A percentile compares a stretch with the other conserved stretches of the same genome.
Evolutionary conservation across 2,329 filamentous ascomycete species (phyloP).

Genomic region (Ceratocystis papillata): DNA sequence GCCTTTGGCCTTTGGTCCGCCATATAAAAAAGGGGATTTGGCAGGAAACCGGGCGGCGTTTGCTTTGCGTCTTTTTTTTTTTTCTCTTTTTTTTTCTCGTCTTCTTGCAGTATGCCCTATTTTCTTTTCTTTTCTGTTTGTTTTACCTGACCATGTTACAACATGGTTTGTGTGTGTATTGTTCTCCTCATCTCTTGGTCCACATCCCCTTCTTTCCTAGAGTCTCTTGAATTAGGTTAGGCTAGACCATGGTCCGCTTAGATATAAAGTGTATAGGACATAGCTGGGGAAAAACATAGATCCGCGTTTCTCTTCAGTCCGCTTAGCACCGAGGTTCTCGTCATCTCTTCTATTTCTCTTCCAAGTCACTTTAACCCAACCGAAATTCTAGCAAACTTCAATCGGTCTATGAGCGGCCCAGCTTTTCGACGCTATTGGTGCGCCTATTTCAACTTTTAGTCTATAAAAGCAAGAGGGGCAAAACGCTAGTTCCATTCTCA

Average conservation of each 20-base stretch:
- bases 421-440: not conserved
- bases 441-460: too few species aligned
- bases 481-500: not conserved
- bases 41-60: conserved; percentile 16
- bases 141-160: not conserved
- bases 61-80: conserved; percentile 4
- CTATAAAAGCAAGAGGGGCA: not conserved
- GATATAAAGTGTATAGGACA: not conserved
- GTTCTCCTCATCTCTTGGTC: not conserved
- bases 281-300: conserved; percentile 4
- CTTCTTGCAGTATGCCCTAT: not conserved
- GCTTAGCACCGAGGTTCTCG: too few species aligned
- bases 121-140: not conserved
- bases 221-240: not conserved
- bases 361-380: not conserved
- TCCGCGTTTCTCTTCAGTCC: not conserved
- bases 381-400: not conserved
- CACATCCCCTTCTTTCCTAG: not conserved
- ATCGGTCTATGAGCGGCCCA: not conserved
- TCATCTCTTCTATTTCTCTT: not conserved
- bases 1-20: not conserved
- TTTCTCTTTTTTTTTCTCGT: not conserved
- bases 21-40: conserved; percentile 10
- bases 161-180: not conserved
- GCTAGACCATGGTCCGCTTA: not conserved